Evolutionary conservation across 2,329 filamentous ascomycete genomes (phyloP), one percentile per base, ranked within the genome.

Genomic region (Colletotrichum endophyticum): DNA sequence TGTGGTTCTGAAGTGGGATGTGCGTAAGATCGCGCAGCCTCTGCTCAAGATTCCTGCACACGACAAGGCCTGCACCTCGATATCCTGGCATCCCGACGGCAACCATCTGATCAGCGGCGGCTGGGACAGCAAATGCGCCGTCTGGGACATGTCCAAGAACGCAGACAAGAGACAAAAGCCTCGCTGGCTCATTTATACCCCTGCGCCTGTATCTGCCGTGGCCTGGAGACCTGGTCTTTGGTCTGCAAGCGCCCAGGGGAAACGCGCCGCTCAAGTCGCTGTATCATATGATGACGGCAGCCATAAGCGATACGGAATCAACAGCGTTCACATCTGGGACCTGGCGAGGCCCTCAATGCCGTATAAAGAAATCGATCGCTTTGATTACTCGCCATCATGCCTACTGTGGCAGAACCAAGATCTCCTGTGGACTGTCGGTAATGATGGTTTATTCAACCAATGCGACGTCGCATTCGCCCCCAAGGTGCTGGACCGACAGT

Each of bases 61-160:
- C 80, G 90, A 92, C 73, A 91, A 90, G 77, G 86, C 90, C 0
- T 92, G 91, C 79, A 87, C 89, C 3, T 88, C 91, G 1, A 90
- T 94, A 59, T 89, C 91, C 5, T 94, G 93, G 93, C 93, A 94
- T 78, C 91, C 91, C 0, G 92, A 94, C 80, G 93, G 92, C 16
- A 87, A 89, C n/a, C 92, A 94, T 79, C 84, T 94, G 13, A 88
- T 92, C 66, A 94, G 91, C 78, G 92, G 89, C 6, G 92, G 92
- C 8, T 86, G 89, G 78, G 93, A 94, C 80, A 89, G 88, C 75
- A 90, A 89, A 70, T 90, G 92, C 53, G 88, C 92, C 79, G 90
- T 94, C 8, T 94, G 93, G 93, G 92, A 94, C 79, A 83, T 94
- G 73, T 90, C 91, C 7, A 87, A 86, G 68, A 88, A 86, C 8